Evolutionary conservation across 2,329 filamentous ascomycete species (phyloP).

Genomic region (Hymenoscyphus linearis): DNA sequence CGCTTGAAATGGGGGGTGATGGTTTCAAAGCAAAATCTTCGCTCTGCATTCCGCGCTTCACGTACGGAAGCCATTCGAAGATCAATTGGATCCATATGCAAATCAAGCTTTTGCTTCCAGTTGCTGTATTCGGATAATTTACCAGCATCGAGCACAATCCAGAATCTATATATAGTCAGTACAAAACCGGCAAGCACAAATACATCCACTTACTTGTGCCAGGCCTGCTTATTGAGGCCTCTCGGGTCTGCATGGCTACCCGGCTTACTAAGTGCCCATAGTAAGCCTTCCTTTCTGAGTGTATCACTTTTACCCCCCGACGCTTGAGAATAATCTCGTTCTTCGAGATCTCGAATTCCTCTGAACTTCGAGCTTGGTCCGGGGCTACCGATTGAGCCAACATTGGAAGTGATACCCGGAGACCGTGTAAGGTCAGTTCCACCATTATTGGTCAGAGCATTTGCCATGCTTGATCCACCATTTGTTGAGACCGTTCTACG

Average conservation of each 20-base stretch:
- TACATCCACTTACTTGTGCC: conserved; percentile 77
- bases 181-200: background rate
- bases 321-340: conserved; percentile 59
- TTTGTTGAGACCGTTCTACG: conserved; percentile 49
- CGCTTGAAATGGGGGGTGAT: conserved; percentile 95
- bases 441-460: conserved; percentile 29
- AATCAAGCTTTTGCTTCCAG: conserved; percentile 94
- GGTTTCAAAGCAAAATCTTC: conserved; percentile 96
- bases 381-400: conserved; percentile 42
- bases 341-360: conserved; percentile 87
- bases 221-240: conserved; percentile 92
- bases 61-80: conserved; percentile 93
- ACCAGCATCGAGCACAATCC: conserved; percentile 96
- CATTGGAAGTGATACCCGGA: conserved; percentile 44
- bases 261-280: conserved; percentile 91
- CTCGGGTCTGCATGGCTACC: conserved; percentile 94
- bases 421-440: conserved; percentile 42
- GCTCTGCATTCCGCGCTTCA: conserved; percentile 89
- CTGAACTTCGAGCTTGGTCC: conserved; percentile 65
- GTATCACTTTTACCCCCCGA: conserved; percentile 51
- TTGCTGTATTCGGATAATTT: conserved; percentile 98
- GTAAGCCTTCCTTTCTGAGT: conserved; percentile 84
- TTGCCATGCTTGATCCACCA: conserved; percentile 23
- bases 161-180: conserved; percentile 61
- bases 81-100: conserved; percentile 98